Conservation (phyloP, 163 green algal genomes). For the Chloroidium sp. region DNA sequence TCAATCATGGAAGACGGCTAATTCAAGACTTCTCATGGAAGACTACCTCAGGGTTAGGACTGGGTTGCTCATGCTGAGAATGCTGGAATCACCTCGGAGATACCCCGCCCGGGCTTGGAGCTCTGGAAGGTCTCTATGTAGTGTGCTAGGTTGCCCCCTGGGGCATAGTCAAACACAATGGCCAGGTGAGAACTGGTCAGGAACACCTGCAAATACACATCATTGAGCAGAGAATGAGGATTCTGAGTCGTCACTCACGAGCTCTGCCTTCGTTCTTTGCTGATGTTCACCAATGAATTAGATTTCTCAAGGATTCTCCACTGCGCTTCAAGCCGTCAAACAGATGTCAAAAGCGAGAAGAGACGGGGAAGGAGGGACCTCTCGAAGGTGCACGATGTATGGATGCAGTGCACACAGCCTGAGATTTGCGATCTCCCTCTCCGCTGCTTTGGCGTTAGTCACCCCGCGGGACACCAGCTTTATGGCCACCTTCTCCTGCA, state of each 20-base stretch:
- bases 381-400: slow-evolving; percentile 32
- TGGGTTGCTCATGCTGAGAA: too few relatives aligned
- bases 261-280: too few relatives aligned
- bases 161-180: slow-evolving; percentile 50
- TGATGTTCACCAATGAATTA: too few relatives aligned
- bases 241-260: too few relatives aligned
- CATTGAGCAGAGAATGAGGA: too few relatives aligned
- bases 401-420: slow-evolving; percentile 25
- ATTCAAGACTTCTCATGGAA: too few relatives aligned
- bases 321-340: too few relatives aligned
- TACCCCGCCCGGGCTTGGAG: background rate
- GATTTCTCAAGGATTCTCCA: too few relatives aligned
- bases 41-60: too few relatives aligned
- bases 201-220: slow-evolving; percentile 26
- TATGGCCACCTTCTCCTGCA: slow-evolving; percentile 17
- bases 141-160: slow-evolving; percentile 18
- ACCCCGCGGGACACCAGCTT: slow-evolving; percentile 22
- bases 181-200: slow-evolving; percentile 36
- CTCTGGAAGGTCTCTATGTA: slow-evolving; percentile 14
- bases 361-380: slow-evolving; percentile 1
- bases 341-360: background rate
- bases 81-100: background rate
- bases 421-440: slow-evolving; percentile 29
- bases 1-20: too few relatives aligned
- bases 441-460: slow-evolving; percentile 3